Evolutionary conservation across 768 basidiomycete species (phyloP).

Genomic region (Cyclocybe aegerita): DNA sequence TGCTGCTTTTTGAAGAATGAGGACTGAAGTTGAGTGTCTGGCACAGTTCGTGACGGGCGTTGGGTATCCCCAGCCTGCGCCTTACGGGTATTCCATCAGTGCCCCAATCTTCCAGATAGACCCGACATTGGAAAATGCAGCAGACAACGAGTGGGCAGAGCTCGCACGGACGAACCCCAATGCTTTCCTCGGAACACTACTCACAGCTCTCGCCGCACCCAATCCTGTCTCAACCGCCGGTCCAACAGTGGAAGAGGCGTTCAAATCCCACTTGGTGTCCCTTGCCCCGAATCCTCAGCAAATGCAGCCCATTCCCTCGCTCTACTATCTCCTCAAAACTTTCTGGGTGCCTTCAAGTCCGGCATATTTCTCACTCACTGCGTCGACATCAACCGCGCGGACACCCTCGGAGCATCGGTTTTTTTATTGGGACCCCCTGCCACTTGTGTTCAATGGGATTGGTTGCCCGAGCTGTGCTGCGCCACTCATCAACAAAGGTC

Average conservation of each 20-base stretch:
- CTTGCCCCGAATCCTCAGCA: conserved; percentile 50
- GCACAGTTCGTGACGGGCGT: conserved; percentile 14
- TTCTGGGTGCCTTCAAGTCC: conserved; percentile 85
- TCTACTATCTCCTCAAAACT: conserved; percentile 78
- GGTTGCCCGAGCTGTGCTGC: conserved; percentile 65
- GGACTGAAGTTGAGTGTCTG: too few species aligned
- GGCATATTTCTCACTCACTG: conserved; percentile 73
- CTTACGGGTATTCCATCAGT: conserved; percentile 26
- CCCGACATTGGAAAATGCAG: conserved; percentile 42
- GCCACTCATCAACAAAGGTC: conserved; percentile 64
- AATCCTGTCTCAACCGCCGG: conserved; percentile 62
- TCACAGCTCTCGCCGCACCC: conserved; percentile 59
- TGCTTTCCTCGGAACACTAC: conserved; percentile 54
- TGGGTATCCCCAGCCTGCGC: conserved; percentile 18
- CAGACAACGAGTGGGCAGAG: conserved; percentile 62
- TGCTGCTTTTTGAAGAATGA: neutral
- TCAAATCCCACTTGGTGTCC: conserved; percentile 73
- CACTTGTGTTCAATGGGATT: conserved; percentile 81
- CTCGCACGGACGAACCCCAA: conserved; percentile 56
- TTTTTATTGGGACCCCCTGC: conserved; percentile 86
- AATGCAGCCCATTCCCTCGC: conserved; percentile 57
- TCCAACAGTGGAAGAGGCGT: conserved; percentile 71
- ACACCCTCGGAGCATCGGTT: conserved; percentile 75
- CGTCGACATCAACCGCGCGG: conserved; percentile 65
- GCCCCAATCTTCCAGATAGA: conserved; percentile 39